phyloP scores from a whole-genome alignment of 2,329 filamentous ascomycete species.

The Calonectria montana region DNA sequence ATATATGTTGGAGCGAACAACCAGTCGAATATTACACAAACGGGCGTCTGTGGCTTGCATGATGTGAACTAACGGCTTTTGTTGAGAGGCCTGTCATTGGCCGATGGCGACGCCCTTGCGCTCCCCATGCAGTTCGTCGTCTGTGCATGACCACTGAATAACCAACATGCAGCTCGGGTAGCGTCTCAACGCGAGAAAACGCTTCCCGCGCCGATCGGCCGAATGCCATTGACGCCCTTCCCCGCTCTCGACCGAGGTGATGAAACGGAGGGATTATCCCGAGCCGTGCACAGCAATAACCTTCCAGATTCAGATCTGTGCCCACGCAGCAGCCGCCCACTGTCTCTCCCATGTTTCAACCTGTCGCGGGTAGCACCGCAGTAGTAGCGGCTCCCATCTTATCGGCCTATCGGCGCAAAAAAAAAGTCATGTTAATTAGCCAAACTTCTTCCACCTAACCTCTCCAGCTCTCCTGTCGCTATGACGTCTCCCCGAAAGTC shows the following conservation, averaged over 20 bases:
- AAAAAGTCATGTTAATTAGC: background rate
- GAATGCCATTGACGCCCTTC: conserved; percentile 1
- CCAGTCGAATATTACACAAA: too few relatives aligned
- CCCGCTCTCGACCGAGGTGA: background rate
- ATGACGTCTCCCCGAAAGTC: background rate
- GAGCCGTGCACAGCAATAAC: background rate
- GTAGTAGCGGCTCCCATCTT: background rate
- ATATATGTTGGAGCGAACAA: too few relatives aligned
- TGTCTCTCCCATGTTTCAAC: background rate
- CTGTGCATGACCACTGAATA: background rate
- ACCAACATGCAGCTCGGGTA: conserved; percentile 1
- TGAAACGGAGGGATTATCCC: background rate
- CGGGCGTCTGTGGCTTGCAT: too few relatives aligned
- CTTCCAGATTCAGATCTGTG: background rate
- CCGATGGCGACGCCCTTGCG: background rate
- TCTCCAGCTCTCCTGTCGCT: background rate
- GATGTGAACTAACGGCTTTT: background rate
- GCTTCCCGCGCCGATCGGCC: conserved; percentile 4
- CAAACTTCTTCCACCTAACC: background rate
- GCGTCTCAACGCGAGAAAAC: conserved; percentile 1
- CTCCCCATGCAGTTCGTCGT: conserved; percentile 5
- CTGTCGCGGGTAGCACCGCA: background rate
- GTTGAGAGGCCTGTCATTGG: conserved; percentile 11
- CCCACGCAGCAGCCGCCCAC: background rate
- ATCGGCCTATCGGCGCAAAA: background rate